phyloP scores from a whole-genome alignment of 768 basidiomycete species.

The Mycena amicta region DNA sequence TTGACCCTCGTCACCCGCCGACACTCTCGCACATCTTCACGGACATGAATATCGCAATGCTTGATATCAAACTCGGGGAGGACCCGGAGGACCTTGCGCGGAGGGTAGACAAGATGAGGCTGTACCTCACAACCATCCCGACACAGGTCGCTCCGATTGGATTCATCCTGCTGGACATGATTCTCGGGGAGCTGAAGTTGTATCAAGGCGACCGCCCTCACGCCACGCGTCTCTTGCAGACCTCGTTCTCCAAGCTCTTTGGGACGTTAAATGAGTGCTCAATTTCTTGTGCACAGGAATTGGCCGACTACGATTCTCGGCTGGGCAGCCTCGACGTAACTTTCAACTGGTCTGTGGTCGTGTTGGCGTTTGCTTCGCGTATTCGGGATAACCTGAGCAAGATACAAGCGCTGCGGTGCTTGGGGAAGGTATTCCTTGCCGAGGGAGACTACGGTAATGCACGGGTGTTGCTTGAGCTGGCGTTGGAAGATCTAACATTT shows the following conservation, averaged over 20 bases:
- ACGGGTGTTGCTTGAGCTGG: neutral
- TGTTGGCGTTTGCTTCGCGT: neutral
- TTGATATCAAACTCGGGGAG: neutral
- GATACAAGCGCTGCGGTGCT: constrained; percentile 2
- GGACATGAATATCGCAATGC: neutral
- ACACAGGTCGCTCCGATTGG: neutral
- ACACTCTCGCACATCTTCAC: neutral
- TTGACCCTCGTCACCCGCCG: constrained; percentile 1
- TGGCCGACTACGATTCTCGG: neutral
- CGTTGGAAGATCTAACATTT: constrained; percentile 2
- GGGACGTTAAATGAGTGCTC: neutral
- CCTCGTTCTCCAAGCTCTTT: neutral
- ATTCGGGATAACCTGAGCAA: neutral
- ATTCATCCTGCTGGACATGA: neutral
- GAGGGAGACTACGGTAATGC: neutral
- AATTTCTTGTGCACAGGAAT: neutral
- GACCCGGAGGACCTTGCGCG: neutral
- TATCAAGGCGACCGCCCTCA: neutral
- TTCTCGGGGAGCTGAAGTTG: neutral
- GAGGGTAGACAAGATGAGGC: neutral
- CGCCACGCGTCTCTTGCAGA: neutral
- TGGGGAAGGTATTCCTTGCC: neutral
- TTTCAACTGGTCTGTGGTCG: neutral
- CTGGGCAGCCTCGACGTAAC: neutral
- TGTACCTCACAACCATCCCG: neutral